Conservation (phyloP, 192 early-diverging fungal genomes). For the Coemansia umbellata region DNA sequence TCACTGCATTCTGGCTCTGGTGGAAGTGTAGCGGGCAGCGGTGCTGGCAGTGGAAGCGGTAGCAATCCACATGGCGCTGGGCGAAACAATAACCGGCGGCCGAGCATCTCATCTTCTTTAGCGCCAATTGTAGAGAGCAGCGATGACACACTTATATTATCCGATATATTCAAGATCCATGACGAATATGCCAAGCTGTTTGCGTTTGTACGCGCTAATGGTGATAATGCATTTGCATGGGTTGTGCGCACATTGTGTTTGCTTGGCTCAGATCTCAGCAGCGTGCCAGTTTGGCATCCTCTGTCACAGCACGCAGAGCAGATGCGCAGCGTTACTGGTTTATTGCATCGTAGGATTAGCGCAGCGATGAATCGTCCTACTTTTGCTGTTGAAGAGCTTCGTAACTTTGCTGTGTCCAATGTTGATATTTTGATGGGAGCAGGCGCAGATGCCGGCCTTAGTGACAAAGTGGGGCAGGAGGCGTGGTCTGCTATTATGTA, state of each 20-base stretch:
- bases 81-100: not conserved
- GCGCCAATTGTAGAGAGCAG: not conserved
- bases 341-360: conserved; percentile 49
- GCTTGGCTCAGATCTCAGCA: conserved; percentile 29
- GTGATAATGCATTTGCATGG: conserved; percentile 17
- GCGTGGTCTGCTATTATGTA: conserved; percentile 54
- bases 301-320: conserved; percentile 4
- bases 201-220: conserved; percentile 2
- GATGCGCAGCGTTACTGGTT: conserved; percentile 12
- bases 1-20: not conserved
- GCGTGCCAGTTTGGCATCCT: conserved; percentile 3
- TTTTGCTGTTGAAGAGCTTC: conserved; percentile 35
- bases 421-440: conserved; percentile 26
- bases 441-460: not conserved
- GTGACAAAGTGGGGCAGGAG: not conserved
- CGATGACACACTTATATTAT: not conserved
- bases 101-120: not conserved
- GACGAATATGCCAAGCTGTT: conserved; percentile 19
- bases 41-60: not conserved
- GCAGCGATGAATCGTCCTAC: conserved; percentile 35
- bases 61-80: not conserved
- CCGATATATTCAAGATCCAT: conserved; percentile 11
- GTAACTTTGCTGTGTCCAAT: conserved; percentile 28
- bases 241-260: conserved; percentile 26
- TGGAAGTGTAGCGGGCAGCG: not conserved